A percentile compares a stretch with the other conserved stretches of the same genome.
Evolutionary conservation across 176 grass and related monocot species (phyloP).

Genomic region (Otatea glauca): DNA sequence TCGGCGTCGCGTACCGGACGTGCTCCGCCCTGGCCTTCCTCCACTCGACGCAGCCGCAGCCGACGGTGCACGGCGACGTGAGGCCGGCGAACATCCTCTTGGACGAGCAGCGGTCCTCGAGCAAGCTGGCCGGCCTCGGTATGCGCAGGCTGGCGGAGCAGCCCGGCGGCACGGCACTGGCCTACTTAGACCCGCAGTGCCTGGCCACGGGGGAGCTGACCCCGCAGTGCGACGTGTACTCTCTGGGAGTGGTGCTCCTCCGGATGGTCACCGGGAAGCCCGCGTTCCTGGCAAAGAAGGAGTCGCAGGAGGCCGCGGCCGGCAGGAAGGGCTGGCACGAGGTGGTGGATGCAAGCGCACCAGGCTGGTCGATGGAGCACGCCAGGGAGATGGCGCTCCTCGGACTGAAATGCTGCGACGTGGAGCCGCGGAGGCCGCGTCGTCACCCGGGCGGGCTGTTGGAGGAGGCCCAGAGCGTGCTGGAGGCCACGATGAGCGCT

Average conservation of each 20-base stretch:
- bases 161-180: not conserved
- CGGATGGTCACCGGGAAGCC: constrained; percentile 56
- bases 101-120: not conserved
- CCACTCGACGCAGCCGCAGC: constrained; percentile 45
- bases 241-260: constrained; percentile 63
- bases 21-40: constrained; percentile 58
- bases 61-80: constrained; percentile 59
- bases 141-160: not conserved
- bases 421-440: not conserved
- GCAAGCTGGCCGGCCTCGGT: constrained; percentile 61
- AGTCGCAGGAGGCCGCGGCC: constrained; percentile 47
- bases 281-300: constrained; percentile 47
- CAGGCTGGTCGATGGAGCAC: constrained; percentile 51
- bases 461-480: constrained; percentile 40
- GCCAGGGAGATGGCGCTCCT: constrained; percentile 48
- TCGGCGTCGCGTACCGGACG: constrained; percentile 44
- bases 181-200: constrained; percentile 49
- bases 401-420: constrained; percentile 56
- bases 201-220: constrained; percentile 52
- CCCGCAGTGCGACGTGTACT: constrained; percentile 55
- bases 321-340: constrained; percentile 35
- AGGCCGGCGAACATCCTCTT: constrained; percentile 65
- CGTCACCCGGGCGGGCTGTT: constrained; percentile 24
- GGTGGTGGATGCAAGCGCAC: constrained; percentile 50
- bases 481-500: constrained; percentile 37